Evolutionary conservation across 1,139 yeast species (phyloP).

Genomic region (Yamadazyma siamensis): DNA sequence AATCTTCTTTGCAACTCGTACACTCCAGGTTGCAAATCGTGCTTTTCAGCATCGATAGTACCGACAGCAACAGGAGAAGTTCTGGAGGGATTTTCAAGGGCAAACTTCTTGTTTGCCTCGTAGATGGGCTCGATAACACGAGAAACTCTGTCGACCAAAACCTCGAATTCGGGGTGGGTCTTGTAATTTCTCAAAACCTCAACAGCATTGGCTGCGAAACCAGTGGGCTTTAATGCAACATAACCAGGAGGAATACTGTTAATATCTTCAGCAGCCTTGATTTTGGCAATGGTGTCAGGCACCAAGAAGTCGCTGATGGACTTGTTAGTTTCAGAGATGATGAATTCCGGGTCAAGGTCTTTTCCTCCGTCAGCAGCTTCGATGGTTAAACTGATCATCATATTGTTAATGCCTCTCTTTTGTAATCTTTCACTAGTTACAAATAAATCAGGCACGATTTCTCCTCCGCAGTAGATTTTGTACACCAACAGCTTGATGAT

Average conservation of each 20-base stretch:
- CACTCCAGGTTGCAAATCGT: constrained; percentile 84
- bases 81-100: constrained; percentile 58
- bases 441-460: constrained; percentile 64
- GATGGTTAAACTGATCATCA: constrained; percentile 91
- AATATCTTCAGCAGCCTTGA: constrained; percentile 44
- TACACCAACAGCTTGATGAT: constrained; percentile 72
- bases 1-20: constrained; percentile 85
- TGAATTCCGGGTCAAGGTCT: constrained; percentile 59
- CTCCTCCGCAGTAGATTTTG: constrained; percentile 90
- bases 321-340: constrained; percentile 61
- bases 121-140: constrained; percentile 54
- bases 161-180: constrained; percentile 49
- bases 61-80: constrained; percentile 80
- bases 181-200: constrained; percentile 65
- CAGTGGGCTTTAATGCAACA: constrained; percentile 93
- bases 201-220: constrained; percentile 75
- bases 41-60: constrained; percentile 91
- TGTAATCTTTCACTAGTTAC: constrained; percentile 66
- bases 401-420: constrained; percentile 77
- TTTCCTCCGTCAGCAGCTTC: constrained; percentile 84
- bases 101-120: constrained; percentile 49
- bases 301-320: constrained; percentile 70
- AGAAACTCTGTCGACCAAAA: constrained; percentile 64
- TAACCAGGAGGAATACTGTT: constrained; percentile 74
- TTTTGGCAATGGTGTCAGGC: constrained; percentile 60